Evolutionary conservation across 768 basidiomycete species (phyloP), one percentile per base, ranked within the genome.

Genomic region (Naematelia aurantialba): DNA sequence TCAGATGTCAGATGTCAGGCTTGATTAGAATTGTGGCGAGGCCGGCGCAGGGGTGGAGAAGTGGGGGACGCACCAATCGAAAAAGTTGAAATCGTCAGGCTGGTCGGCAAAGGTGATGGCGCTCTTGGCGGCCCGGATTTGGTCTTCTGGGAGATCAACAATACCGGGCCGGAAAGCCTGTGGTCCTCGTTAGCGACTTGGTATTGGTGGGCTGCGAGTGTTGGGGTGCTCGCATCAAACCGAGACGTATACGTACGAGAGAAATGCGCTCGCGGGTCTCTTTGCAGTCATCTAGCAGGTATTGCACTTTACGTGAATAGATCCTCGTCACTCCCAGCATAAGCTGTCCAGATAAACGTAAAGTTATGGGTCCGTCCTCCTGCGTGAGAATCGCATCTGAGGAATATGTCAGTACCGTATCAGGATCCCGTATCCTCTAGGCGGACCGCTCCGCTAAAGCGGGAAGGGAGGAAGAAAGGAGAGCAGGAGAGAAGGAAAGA

Each of bases 271-370:
- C 80, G 45, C 98, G 79, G 0, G 94, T 92, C 76, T 99, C 96
- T 61, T 96, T 96, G 73, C 94, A 97, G 74, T 99, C 96, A 71
- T 99, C 96, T 62, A 97, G 79, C 2, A 99, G 83, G 77, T 99
- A 99, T 73, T 97, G 96, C 17, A 93, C 92, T 76, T 99, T 99
- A 45, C 94, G 83, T 70, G 91, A 92, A 78, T 99, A 99, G 72
- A 99, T 98, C 56, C 96, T 84, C 55, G 94, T 91, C 47, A 99
- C 94, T 67, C 96, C 96, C 45, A 99, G 84, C 55, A 99, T 84
- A 48, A 99, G 82, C 68, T 98, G 96, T 4, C 96, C 96, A 45
- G 91, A 96, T n/a, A 98, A 81, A 50, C 96, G 87, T 25, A 98
- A 85, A 2, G 94, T 92, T 86, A 97, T 93, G 47, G 79, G 79